Conservation (phyloP, 225 moss, liverwort and hornwort genomes). For the Pseudisothecium myosuroides region DNA sequence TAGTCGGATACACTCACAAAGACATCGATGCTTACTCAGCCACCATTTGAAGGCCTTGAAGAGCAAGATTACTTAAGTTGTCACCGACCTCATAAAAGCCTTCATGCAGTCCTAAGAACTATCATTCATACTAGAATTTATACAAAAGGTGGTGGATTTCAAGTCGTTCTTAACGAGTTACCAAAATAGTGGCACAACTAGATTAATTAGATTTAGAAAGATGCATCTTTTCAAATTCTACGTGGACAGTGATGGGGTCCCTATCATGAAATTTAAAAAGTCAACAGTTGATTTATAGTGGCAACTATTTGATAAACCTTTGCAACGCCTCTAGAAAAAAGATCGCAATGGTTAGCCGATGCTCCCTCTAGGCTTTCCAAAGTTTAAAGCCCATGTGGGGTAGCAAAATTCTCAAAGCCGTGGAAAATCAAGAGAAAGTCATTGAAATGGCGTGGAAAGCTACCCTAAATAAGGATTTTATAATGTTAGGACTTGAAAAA, state of each 20-base stretch:
- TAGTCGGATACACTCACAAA: fast-evolving
- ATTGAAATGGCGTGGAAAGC: fast-evolving
- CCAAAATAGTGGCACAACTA: fast-evolving
- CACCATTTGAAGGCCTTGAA: fast-evolving
- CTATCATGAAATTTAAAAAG: fast-evolving
- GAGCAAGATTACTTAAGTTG: fast-evolving
- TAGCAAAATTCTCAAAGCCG: fast-evolving
- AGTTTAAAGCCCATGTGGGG: background rate
- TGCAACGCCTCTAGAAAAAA: background rate
- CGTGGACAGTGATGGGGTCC: fast-evolving
- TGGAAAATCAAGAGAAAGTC: fast-evolving
- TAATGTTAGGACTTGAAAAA: too few relatives aligned
- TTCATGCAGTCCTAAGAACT: fast-evolving
- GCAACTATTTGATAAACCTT: fast-evolving
- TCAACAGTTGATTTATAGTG: background rate
- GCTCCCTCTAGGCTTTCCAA: fast-evolving
- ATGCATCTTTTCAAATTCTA: background rate
- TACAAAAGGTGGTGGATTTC: background rate
- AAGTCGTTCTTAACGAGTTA: background rate
- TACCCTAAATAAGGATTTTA: too few relatives aligned
- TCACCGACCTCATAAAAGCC: background rate
- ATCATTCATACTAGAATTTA: background rate
- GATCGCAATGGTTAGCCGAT: fast-evolving
- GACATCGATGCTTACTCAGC: background rate
- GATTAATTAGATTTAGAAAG: background rate